Base-by-base conservation (phyloP, 352 stramenopile genomes). In the Bremia lactucae region DNA sequence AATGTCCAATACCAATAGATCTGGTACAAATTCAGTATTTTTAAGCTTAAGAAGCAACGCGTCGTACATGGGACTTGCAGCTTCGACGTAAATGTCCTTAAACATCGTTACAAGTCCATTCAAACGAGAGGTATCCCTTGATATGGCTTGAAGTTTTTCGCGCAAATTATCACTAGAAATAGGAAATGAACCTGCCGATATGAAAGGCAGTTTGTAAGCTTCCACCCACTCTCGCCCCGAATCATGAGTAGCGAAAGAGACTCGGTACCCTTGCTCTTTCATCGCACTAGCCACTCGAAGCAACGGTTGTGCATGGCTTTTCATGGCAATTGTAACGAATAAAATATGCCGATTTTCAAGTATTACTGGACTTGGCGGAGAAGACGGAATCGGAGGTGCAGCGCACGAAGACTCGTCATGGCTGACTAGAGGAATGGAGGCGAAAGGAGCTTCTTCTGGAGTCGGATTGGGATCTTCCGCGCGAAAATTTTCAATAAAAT, bases 31-130 rank as follows among this genome's bases (percentile, higher is more conserved):
- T 13, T 25, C 44, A 4, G 49, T 52, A 13, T 26, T 42, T 4
- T 62, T 23, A 3, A 90, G 34, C 4, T 81, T 64, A 11, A 66
- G 58, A 20, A 86, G 42, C 14, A 94, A 45, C 4, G 72, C 67
- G 23, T 87, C 71, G 47, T 74, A 92, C 75, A 94, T 89, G 7
- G 77, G 74, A 0, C 68, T 69, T 10, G 73, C 77, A 2, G 79
- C 74, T 9, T 68, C 69, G 8, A 90, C 65, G 62, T 88, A 91
- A 28, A 91, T 83, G 42, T 92, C 80, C 56, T 80, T 90, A 57
- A 92, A 87, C 72, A 92, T 89, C 49, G 75, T 88, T 28, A 92
- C 47, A 59, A 92, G 88, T 29, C 77, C 77, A 36, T 77, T 70
- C 45, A 92, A 89, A 49, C 80, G 89, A 41, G 74, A 87, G 28